Evolutionary conservation across 768 basidiomycete species (phyloP), one percentile per base, ranked within the genome.

Genomic region (Cystofilobasidium ferigula): DNA sequence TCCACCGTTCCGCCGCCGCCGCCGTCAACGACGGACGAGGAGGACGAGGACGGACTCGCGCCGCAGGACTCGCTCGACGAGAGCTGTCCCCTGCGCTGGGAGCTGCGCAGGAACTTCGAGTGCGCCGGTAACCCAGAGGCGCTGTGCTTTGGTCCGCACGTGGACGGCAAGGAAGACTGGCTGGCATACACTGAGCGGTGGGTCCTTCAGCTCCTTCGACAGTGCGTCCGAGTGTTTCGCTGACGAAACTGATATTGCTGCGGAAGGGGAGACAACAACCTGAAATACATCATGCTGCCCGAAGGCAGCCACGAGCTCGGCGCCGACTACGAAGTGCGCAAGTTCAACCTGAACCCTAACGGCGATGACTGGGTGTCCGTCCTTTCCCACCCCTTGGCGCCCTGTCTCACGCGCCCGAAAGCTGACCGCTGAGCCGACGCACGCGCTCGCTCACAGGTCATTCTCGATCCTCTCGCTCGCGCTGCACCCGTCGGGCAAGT

Each of bases 311-410:
- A 48, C 57, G 30, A 34, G 35, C 24, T 43, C 54, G n/a, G 47
- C 38, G n/a, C 28, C 13, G 12, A 65, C 24, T 61, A 61, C 43
- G 22, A 69, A 32, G n/a, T 56, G 24, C 62, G 58, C 59, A 72
- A 73, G 54, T 67, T 73, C 32, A 75, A 75, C 65, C 71, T 71
- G 58, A 72, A 72, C 24, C 68, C 63, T 0, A 73, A 75, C 40
- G 60, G 66, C 3, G 71, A 72, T 59, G 68, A 71, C 32, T 71
- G 69, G 22, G 73, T 72, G 64, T 70, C 62, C 7, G 13, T 36
- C 7, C 9, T 20, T 30, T 28, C 1, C 32, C 45, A 32, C 30
- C 16, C 26, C 53, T 30, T 16, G 32, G 3, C 53, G 67, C 62
- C 45, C 67, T 73, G 18, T 58, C 61, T 30, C 61, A 73, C 51